Base-by-base conservation (phyloP, 345 rosid species). In the Euphorbia peplus region DNA sequence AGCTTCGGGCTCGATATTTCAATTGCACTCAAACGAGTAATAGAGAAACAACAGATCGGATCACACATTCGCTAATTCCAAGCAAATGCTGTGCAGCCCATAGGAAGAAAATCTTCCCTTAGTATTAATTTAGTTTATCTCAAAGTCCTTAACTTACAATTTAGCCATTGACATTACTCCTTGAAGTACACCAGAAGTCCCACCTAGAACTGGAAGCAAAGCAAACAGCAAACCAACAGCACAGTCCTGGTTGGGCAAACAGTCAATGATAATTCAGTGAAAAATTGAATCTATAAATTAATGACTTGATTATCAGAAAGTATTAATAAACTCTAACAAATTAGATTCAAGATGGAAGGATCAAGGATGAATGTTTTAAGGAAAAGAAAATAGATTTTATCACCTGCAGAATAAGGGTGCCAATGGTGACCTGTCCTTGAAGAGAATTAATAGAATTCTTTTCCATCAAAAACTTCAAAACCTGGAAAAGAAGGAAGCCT, bases 201-300 rank as follows among this genome's bases (percentile, higher is more conserved):
- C 97, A 74, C 96, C 95, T 71, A 89, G 91, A 76, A 91, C 88
- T n/a, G 96, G 97, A 57, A 91, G 97, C 76, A 91, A 79, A 75
- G 97, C 97, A 83, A 91, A 91, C 68, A 91, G 83, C 87, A 91
- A 86, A 29, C 96, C 97, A 69, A 89, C 96, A 44, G 93, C 93
- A 81, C 97, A 91, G 70, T 91, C 97, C 97, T 91, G 80, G 64
- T 30, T 76, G 66, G 12, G 48, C 30, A 46, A 62, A 42, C n/a
- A 72, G 68, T 69, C 4, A 39, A 37, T 32, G 64, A 44, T 68
- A 41, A 60, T 48, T 39, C 60, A 35, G 62, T 65, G 48, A 58
- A 54, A 25, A 50, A n/a, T n/a, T n/a, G 10, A 6, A 50, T 50
- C 54, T 50, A 57, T 61, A 65, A 4, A 65, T 48, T 41, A 25